These are phyloP conservation scores for Leccinum broughii DNA, from an alignment of 768 basidiomycete species.

Conservation along the genomic window DNA sequence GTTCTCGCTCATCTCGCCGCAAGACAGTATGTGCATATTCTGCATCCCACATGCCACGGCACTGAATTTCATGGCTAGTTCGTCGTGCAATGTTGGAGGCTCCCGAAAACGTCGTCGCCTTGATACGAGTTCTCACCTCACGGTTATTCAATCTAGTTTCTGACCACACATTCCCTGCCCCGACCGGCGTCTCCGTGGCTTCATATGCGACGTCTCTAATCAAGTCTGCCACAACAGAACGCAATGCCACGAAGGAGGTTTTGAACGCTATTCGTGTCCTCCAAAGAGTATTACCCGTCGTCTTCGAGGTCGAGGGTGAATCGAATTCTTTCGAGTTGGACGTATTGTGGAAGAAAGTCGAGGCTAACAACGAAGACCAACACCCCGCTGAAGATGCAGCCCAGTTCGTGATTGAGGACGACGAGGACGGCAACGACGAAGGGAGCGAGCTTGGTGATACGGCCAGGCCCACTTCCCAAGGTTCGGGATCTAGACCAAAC, in stretches of 20 bases:
- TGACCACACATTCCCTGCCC: conserved; percentile 77
- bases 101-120: conserved; percentile 84
- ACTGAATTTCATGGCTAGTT: conserved; percentile 46
- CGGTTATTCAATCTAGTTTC: conserved; percentile 74
- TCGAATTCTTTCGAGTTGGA: conserved; percentile 73
- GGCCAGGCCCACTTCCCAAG: conserved; percentile 17
- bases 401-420: conserved; percentile 92
- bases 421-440: conserved; percentile 46
- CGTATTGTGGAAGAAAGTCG: conserved; percentile 77
- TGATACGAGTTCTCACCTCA: conserved; percentile 67
- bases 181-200: conserved; percentile 54
- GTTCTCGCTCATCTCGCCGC: conserved; percentile 82
- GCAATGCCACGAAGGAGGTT: conserved; percentile 80
- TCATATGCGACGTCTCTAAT: conserved; percentile 73
- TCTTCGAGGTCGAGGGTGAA: conserved; percentile 80
- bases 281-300: conserved; percentile 84
- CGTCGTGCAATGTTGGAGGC: conserved; percentile 78
- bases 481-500: conserved; percentile 29
- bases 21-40: conserved; percentile 63
- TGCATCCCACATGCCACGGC: neutral
- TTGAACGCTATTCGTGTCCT: conserved; percentile 92
- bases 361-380: conserved; percentile 41
- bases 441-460: conserved; percentile 41
- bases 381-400: conserved; percentile 32
- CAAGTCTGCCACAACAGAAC: conserved; percentile 52